Percentiles rank a stretch among this genome's conserved stretches.
Conservation (phyloP, 257 asterid species). For the Scutellaria baicalensis region DNA sequence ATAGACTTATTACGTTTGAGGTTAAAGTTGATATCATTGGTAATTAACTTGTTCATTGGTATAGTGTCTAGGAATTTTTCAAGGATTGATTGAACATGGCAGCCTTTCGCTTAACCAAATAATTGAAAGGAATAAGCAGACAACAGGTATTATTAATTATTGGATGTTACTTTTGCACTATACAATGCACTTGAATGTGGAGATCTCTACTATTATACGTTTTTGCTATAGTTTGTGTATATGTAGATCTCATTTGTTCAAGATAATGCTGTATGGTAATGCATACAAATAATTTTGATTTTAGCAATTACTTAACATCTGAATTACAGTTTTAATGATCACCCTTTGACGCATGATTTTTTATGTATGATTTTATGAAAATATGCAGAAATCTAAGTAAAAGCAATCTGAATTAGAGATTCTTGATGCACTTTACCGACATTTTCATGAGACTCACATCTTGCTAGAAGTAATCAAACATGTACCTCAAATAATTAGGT, state of each 20-base stretch:
- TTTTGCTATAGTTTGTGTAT: background rate
- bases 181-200: background rate
- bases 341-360: background rate
- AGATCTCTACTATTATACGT: background rate
- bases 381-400: background rate
- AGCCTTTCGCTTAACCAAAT: conserved; percentile 70
- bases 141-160: conserved; percentile 17
- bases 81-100: conserved; percentile 82
- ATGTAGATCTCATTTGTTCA: background rate
- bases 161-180: background rate
- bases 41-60: conserved; percentile 1
- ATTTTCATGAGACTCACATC: background rate
- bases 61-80: conserved; percentile 65
- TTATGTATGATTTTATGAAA: background rate
- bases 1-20: background rate
- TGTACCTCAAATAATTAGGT: too few species aligned
- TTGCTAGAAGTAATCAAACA: too few species aligned
- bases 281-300: too few species aligned
- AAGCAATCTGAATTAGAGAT: background rate
- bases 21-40: background rate
- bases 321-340: background rate
- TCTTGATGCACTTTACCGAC: background rate
- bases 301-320: background rate
- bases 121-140: conserved; percentile 50
- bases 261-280: background rate